phyloP scores from a whole-genome alignment of 441 rosid species.

The Geranium incanum region DNA sequence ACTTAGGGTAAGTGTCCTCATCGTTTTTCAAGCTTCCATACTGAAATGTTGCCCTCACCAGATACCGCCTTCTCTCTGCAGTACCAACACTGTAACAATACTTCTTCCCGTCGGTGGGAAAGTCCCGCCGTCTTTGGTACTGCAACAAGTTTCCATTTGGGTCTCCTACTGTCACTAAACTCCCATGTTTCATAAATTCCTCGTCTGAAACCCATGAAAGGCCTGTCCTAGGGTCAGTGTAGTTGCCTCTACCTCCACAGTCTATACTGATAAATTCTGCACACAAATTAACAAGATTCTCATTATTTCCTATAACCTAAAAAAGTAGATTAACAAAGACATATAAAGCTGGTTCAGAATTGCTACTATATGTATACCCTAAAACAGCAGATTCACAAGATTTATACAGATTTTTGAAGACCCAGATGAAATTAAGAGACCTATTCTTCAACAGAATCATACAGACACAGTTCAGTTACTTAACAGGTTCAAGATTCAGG shows the following conservation, averaged over 20 bases:
- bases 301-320: background rate
- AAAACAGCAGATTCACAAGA: background rate
- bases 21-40: constrained; percentile 44
- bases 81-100: constrained; percentile 68
- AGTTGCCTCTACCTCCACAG: constrained; percentile 66
- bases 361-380: background rate
- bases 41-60: constrained; percentile 77
- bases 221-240: constrained; percentile 59
- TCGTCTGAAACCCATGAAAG: constrained; percentile 75
- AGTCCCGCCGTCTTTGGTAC: constrained; percentile 57
- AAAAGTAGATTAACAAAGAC: background rate
- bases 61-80: constrained; percentile 69
- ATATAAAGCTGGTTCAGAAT: background rate
- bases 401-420: background rate
- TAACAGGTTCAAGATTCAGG: constrained; percentile 17
- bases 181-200: constrained; percentile 46
- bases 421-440: background rate
- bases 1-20: constrained; percentile 69
- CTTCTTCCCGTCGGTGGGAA: constrained; percentile 64
- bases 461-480: constrained; percentile 6
- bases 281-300: background rate
- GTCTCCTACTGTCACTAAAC: constrained; percentile 32
- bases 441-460: constrained; percentile 8
- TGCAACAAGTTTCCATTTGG: constrained; percentile 40
- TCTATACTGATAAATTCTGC: constrained; percentile 89